Evolutionary conservation across 2,329 filamentous ascomycete genomes (phyloP).

Genomic region (Sporothrix schenckii): DNA sequence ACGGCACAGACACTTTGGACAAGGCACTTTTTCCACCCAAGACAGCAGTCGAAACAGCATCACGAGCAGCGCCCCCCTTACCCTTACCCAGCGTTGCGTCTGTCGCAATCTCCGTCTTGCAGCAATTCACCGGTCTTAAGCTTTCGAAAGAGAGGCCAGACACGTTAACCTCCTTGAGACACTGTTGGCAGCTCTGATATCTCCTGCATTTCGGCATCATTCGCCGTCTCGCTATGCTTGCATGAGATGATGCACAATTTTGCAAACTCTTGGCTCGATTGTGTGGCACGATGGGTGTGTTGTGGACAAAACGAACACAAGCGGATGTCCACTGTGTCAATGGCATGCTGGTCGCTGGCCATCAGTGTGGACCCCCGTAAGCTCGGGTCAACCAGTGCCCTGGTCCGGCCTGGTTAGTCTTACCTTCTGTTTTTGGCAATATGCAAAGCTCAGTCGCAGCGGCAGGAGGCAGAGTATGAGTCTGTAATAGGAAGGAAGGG

Average conservation of each 20-base stretch:
- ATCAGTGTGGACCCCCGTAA: constrained; percentile 21
- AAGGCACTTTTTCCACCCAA: not conserved
- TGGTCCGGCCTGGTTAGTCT: too few species aligned
- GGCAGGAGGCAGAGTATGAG: not conserved
- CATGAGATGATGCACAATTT: not conserved
- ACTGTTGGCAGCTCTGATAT: not conserved
- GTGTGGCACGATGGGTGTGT: not conserved
- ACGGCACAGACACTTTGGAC: not conserved
- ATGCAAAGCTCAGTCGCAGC: not conserved
- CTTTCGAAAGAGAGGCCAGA: not conserved
- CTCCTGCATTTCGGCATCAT: constrained; percentile 5
- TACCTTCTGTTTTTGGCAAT: constrained; percentile 22
- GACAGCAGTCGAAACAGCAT: not conserved
- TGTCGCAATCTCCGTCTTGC: not conserved
- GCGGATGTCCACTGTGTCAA: not conserved
- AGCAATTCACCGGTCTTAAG: not conserved
- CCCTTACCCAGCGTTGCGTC: constrained; percentile 13
- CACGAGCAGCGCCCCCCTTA: not conserved
- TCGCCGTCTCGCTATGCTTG: not conserved
- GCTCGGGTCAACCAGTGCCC: constrained; percentile 16
- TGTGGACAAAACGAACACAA: too few species aligned
- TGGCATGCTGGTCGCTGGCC: not conserved
- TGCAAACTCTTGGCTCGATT: not conserved
- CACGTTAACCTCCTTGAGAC: not conserved
- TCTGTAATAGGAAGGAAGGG: not conserved